Conservation (phyloP, 257 asterid genomes). For the Nicotiana otophora region DNA sequence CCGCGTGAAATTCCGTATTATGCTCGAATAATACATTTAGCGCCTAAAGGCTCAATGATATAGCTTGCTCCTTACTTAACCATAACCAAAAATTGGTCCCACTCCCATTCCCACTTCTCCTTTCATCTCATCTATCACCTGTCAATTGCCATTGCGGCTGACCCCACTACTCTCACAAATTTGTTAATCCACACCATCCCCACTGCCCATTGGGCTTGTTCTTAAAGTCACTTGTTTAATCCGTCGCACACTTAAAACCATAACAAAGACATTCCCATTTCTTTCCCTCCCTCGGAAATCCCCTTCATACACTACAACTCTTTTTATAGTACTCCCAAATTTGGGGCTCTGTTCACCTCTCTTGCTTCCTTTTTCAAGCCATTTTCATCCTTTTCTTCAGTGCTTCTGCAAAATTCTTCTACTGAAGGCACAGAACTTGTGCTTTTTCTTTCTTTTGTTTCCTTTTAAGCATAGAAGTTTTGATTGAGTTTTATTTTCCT, state of each 20-base stretch:
- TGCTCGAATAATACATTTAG: background rate
- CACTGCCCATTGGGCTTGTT: background rate
- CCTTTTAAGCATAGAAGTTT: too few relatives aligned
- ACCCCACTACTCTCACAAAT: background rate
- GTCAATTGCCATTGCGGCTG: background rate
- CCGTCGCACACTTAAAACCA: background rate
- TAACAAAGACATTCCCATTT: background rate
- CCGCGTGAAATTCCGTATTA: too few relatives aligned
- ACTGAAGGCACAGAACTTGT: too few relatives aligned
- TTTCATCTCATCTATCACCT: background rate
- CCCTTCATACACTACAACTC: background rate
- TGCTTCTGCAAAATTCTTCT: background rate
- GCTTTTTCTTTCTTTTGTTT: too few relatives aligned
- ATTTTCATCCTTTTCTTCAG: background rate
- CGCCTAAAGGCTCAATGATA: background rate
- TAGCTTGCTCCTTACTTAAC: background rate
- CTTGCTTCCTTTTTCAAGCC: background rate
- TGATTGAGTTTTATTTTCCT: background rate
- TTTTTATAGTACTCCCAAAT: background rate
- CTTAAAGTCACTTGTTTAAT: background rate
- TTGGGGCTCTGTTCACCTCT: background rate
- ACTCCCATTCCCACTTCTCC: background rate
- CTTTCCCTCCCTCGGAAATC: background rate
- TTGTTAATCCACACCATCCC: background rate
- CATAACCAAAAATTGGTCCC: background rate